Evolutionary conservation across 1,284 basidiomycete genomes (phyloP), one percentile per base, ranked within the genome.

Genomic region (Sporisorium graminicola): DNA sequence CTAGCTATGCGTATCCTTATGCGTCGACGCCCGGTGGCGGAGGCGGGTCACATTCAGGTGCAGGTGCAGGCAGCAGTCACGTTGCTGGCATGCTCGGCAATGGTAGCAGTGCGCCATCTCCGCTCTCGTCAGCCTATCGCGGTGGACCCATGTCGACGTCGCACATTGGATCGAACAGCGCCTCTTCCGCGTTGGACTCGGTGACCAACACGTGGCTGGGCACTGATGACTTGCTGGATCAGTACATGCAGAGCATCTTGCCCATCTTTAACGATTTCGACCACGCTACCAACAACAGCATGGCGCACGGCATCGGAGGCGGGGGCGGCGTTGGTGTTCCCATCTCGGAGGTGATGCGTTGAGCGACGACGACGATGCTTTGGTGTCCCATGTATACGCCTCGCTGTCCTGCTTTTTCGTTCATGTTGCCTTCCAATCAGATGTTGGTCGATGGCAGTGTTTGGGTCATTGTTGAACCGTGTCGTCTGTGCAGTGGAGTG

Each of bases 241-340:
- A 63, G 47, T 75, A 75, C 64, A 75, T 75, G 73, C 73, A 75
- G 42, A 75, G 73, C 44, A 75, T 75, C 50, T 27, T 75, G 46
- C 73, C 73, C 20, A 75, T 75, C 56, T 75, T 75, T 35, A 75
- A 75, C 42, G 73, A 75, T 44, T 75, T 75, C 42, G 73, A 75
- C n/a, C 73, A 75, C 37, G 60, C 59, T 8, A 70, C 63, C 43
- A 70, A 70, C 64, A 70, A 56, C 62, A 70, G 47, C 55, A 69
- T 69, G 66, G 51, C 50, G 22, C 54, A 69, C 31, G 47, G 60
- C 12, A 75, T 75, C 22, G 67, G 67, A 9, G 67, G 64, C 0
- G 72, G 72, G 0, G 72, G 65, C 12, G 72, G 72, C 24, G 66
- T 74, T 2, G 73, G 73, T 5, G 73, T 75, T 26, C 67, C 73